Evolutionary conservation across 352 stramenopile species (phyloP).

Genomic region (Pythium scleroteichum): DNA sequence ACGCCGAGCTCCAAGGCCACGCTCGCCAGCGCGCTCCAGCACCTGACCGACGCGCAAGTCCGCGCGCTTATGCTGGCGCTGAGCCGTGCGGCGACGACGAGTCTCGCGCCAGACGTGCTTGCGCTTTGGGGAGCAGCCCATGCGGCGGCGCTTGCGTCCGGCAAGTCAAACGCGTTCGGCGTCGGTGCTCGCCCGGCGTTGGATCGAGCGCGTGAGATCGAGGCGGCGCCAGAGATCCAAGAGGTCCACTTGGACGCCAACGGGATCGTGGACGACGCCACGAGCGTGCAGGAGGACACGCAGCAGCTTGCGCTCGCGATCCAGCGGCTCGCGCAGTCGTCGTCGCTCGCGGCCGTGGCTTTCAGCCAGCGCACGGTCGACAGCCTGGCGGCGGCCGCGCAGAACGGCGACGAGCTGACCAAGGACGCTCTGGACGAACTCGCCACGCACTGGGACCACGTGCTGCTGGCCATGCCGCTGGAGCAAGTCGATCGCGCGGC

Average conservation of each 20-base stretch:
- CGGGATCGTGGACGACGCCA: background rate
- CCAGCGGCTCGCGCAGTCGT: background rate
- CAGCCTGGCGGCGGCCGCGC: background rate
- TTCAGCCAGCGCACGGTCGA: background rate
- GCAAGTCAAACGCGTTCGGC: background rate
- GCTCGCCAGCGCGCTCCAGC: background rate
- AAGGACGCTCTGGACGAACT: background rate
- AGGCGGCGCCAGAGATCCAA: too few relatives aligned
- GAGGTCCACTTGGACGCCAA: background rate
- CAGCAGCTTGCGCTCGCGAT: background rate
- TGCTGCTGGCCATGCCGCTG: conserved; percentile 5
- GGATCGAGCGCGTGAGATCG: background rate
- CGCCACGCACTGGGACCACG: background rate
- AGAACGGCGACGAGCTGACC: background rate
- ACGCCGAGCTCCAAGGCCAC: background rate
- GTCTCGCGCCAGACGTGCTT: conserved; percentile 1
- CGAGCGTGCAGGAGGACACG: background rate
- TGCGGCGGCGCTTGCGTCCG: background rate
- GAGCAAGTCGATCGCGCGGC: conserved; percentile 21
- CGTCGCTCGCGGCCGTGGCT: background rate
- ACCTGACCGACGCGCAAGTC: background rate
- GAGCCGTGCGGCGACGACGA: conserved; percentile 6
- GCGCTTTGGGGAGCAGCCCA: background rate
- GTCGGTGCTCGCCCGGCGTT: background rate
- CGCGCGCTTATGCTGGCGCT: conserved; percentile 5